Evolutionary conservation across 352 stramenopile species (phyloP), one percentile per base, ranked within the genome.

Genomic region (Elongisporangium prolatum): DNA sequence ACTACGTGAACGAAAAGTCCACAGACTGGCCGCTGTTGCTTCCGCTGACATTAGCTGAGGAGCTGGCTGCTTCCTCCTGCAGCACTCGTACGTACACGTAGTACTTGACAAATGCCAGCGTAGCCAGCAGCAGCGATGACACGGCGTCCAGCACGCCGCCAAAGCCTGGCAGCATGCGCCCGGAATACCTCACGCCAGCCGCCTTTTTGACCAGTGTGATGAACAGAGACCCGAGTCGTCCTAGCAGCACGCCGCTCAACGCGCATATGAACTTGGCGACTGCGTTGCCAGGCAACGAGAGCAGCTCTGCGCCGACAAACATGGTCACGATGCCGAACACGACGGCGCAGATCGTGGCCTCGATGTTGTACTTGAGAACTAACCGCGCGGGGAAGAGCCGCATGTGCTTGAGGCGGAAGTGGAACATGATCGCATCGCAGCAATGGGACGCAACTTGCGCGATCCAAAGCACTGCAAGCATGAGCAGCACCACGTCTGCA

Each of bases 151-250:
- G 69, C 16, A 96, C 81, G 10, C 94, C 94, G 22, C 94, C 94
- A 66, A 98, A 95, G 66, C 96, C 94, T 5, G 94, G 94, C 57
- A 98, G 87, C 16, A 98, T 63, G 54, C 91, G 77, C 14, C 92
- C 90, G 66, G 92, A 96, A 66, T 97, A 95, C 57, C 97, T 97
- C 56, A 98, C 69, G 6, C 86, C 90, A 0, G 91, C 86, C 63
- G 97, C 89, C 34, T 94, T 80, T 72, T 98, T 98, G 10, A 98
- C 61, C 65, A 98, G 93, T 13, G 81, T 93, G 13, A 93, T 75
- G 20, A 96, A 92, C n/a, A 98, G 65, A 52, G 97, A 88, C 2
- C 93, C 93, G 50, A 98, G 84, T 6, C 97, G 77, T 9, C 89
- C 92, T 21, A 97, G 68, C 20, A 98, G 72, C 13, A 97, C 76